Evolutionary conservation across 306 rosid genomes (phyloP), one percentile per base, ranked within the genome.

Genomic region (Phaseolus lunatus): DNA sequence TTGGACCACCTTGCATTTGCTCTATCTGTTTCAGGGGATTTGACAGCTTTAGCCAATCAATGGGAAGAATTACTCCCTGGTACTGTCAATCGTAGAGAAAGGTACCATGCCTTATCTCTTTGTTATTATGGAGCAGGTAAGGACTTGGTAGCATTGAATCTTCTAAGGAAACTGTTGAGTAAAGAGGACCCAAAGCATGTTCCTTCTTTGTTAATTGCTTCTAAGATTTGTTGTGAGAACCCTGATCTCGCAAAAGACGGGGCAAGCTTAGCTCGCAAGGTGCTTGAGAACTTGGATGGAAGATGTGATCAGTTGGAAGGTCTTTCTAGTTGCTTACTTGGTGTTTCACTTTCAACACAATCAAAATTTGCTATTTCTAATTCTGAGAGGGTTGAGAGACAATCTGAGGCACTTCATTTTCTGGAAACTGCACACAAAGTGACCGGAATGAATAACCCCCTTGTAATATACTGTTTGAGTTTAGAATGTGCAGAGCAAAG

Each of bases 1-100:
- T 72, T 96, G 85, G 97, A 96, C 76, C 98, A 92, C 80, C 99
- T 96, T 70, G 86, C 97, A 23, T 96, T 88, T 88, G 96, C 98
- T 67, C 72, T 92, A 27, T 87, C 97, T 41, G 83, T 96, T 80
- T 85, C 99, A 44, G 99, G 97, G 63, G 88, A 89, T 81, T 77
- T 90, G 85, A 80, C 84, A 75, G 77, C 89, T 84, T 85, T 92
- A 81, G 99, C 98, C 71, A 77, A 53, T 62, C 97, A 87, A 74
- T 84, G 86, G 73, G 93, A 96, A 87, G 96, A 88, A 85, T 79
- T 91, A 76, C 91, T 84, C 66, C 98, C 99, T 20, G 88, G 90
- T 61, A 79, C 85, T 35, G 31, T 89, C 47, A 71, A 77, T 80
- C 81, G 87, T 80, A 85, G 85, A 57, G 96, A 91, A 78, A 84